Percentiles rank a stretch among this genome's conserved stretches.
phyloP scores from a whole-genome alignment of 352 stramenopile species.

The Albugo laibachii region DNA sequence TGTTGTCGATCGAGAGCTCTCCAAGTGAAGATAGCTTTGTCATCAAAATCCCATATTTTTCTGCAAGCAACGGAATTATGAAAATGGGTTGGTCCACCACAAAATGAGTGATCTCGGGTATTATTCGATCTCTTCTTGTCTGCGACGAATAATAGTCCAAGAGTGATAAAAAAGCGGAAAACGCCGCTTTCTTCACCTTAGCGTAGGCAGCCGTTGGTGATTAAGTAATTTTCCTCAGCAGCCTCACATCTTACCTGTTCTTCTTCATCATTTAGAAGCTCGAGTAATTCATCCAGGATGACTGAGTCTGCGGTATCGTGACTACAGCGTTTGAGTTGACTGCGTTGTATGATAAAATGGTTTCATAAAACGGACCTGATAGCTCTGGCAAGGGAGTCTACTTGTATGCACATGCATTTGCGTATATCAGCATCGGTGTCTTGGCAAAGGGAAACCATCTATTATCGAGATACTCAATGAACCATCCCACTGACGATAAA shows the following conservation, averaged over 20 bases:
- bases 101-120: slow-evolving; percentile 43
- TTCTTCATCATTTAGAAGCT: slow-evolving; percentile 67
- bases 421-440: slow-evolving; percentile 68
- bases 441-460: slow-evolving; percentile 76
- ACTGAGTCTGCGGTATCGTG: slow-evolving; percentile 41
- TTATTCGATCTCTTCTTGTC: slow-evolving; percentile 33
- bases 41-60: slow-evolving; percentile 34
- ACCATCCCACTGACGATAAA: background rate
- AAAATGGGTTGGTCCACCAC: slow-evolving; percentile 38
- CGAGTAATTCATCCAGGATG: slow-evolving; percentile 48
- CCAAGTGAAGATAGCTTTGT: slow-evolving; percentile 41
- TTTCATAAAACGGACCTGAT: slow-evolving; percentile 21
- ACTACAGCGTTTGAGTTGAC: slow-evolving; percentile 7
- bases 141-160: slow-evolving; percentile 42
- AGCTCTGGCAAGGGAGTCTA: slow-evolving; percentile 44
- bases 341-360: background rate
- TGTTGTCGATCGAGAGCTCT: slow-evolving; percentile 11
- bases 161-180: slow-evolving; percentile 46
- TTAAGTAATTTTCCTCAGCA: background rate
- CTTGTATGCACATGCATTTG: slow-evolving; percentile 66
- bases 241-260: slow-evolving; percentile 21
- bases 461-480: background rate
- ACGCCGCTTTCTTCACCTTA: slow-evolving; percentile 63
- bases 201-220: background rate
- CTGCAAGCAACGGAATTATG: slow-evolving; percentile 21